Conservation (phyloP, 768 basidiomycete genomes). For the Artomyces pyxidatus region DNA sequence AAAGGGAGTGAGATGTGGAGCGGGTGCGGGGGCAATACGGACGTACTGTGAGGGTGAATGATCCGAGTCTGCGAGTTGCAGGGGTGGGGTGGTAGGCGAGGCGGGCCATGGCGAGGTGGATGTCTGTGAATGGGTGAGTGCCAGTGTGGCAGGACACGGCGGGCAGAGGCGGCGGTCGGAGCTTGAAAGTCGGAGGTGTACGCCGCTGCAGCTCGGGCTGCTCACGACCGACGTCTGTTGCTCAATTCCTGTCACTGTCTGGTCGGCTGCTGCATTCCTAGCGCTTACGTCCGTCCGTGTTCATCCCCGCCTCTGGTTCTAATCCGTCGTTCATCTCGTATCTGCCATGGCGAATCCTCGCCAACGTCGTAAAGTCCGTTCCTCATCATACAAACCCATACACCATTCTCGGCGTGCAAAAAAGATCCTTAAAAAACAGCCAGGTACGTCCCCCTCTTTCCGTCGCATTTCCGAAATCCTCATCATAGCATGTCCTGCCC, state of each 20-base stretch:
- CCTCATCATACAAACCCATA: constrained; percentile 63
- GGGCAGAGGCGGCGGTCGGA: neutral
- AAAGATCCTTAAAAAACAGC: constrained; percentile 70
- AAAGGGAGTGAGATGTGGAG: neutral
- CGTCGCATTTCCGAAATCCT: too few species aligned
- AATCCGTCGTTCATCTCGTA: neutral
- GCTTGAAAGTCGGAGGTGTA: neutral
- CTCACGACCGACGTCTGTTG: too few species aligned
- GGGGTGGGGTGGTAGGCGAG: constrained; percentile 26
- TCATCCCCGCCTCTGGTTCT: constrained; percentile 2
- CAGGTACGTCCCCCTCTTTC: too few species aligned
- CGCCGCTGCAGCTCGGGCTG: too few species aligned
- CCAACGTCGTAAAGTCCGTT: constrained; percentile 80
- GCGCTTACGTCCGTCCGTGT: constrained; percentile 6
- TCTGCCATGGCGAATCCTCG: constrained; percentile 83
- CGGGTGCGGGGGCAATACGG: neutral
- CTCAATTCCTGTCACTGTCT: neutral
- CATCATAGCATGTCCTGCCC: too few species aligned
- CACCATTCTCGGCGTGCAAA: constrained; percentile 71
- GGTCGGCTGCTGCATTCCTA: too few species aligned
- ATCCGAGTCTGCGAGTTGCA: constrained; percentile 14
- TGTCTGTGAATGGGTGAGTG: neutral
- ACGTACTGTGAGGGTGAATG: constrained; percentile 17
- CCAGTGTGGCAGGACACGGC: neutral
- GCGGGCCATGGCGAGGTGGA: constrained; percentile 25